Conservation (phyloP, 2,329 filamentous ascomycete genomes). For the Oidium heveae region DNA sequence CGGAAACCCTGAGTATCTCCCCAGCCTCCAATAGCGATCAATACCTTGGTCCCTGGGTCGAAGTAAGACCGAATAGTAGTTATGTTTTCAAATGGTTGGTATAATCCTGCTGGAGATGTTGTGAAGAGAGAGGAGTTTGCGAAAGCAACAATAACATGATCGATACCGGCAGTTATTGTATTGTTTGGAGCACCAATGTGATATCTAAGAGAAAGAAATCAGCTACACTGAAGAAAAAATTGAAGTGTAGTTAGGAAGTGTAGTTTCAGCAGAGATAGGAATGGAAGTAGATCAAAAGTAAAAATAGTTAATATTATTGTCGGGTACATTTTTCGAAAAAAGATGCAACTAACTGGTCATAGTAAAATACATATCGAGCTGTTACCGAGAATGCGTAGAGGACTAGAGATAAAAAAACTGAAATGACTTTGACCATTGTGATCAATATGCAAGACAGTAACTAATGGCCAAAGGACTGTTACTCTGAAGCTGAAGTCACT, state of each 20-base stretch:
- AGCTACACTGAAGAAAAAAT: background rate
- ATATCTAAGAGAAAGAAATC: conserved; percentile 1
- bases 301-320: no score
- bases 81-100: conserved; percentile 5
- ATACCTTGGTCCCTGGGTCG: conserved; percentile 28
- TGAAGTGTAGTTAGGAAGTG: no score
- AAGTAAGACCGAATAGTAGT: conserved; percentile 15
- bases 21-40: conserved; percentile 54
- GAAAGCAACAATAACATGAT: conserved; percentile 7
- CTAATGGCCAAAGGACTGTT: background rate
- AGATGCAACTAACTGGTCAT: background rate
- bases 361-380: conserved; percentile 2
- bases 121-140: conserved; percentile 6
- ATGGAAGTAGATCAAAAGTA: no score
- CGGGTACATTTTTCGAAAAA: no score
- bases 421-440: background rate
- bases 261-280: no score
- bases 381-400: background rate
- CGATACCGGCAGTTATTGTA: conserved; percentile 5
- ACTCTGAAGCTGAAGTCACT: no score
- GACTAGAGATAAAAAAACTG: background rate
- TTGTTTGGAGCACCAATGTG: conserved; percentile 4
- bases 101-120: conserved; percentile 4
- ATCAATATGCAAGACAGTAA: background rate
- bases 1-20: conserved; percentile 41